Evolutionary conservation across 306 rosid genomes (phyloP).

Genomic region (Delonix regia): DNA sequence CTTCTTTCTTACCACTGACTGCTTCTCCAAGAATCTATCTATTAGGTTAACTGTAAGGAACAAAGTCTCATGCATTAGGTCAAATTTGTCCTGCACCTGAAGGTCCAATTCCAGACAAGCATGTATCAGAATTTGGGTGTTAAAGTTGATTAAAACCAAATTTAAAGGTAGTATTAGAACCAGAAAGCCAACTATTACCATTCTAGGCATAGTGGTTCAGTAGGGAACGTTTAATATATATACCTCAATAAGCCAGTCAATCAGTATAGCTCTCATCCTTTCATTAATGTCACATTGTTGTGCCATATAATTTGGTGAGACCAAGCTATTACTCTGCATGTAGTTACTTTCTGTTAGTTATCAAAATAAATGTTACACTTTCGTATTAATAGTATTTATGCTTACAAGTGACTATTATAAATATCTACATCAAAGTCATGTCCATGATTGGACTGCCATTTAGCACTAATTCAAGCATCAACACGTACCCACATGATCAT

Average conservation of each 20-base stretch:
- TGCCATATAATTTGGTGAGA: constrained; percentile 64
- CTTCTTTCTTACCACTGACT: constrained; percentile 74
- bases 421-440: too few species aligned
- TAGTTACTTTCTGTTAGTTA: constrained; percentile 30
- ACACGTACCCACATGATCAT: too few species aligned
- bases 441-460: neutral
- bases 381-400: too few species aligned
- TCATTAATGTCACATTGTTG: constrained; percentile 85
- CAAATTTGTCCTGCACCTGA: constrained; percentile 96
- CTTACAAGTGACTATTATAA: too few species aligned
- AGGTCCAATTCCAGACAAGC: constrained; percentile 14
- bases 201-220: constrained; percentile 16
- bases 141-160: neutral
- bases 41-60: constrained; percentile 80
- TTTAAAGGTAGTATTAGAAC: neutral
- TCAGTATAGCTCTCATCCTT: constrained; percentile 75
- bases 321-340: constrained; percentile 70
- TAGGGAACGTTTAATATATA: constrained; percentile 18
- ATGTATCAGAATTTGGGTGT: neutral
- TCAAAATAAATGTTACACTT: neutral
- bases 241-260: constrained; percentile 83
- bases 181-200: constrained; percentile 30
- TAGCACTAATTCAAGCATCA: neutral
- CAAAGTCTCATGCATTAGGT: constrained; percentile 87
- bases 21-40: constrained; percentile 76